phyloP scores from a whole-genome alignment of 192 early-diverging fungal genomes.

The Entomortierella chlamydospora region DNA sequence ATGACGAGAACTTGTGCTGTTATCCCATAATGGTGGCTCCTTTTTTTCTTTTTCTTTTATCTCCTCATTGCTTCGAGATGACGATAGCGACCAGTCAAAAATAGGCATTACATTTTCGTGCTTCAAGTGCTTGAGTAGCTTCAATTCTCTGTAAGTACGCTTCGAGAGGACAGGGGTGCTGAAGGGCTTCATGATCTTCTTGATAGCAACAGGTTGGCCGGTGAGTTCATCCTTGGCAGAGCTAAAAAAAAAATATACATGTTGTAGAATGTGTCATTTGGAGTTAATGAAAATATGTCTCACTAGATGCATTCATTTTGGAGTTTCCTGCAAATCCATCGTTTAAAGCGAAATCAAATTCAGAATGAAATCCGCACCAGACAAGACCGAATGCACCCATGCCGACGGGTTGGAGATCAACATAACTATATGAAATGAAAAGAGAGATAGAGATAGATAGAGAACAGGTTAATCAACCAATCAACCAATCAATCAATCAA shows the following conservation, averaged over 20 bases:
- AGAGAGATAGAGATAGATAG: not conserved
- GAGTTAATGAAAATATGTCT: too few species aligned
- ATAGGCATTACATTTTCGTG: conserved; percentile 98
- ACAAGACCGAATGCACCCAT: conserved; percentile 99
- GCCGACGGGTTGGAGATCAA: conserved; percentile 92
- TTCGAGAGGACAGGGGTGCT: conserved; percentile 92
- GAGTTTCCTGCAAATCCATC: not conserved
- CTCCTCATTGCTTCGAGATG: too few species aligned
- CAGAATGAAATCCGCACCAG: conserved; percentile 67
- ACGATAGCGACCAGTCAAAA: too few species aligned
- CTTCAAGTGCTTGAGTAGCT: conserved; percentile 90
- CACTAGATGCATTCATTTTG: too few species aligned
- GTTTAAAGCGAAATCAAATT: not conserved
- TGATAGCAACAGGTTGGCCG: conserved; percentile 88
- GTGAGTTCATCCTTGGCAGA: conserved; percentile 92
- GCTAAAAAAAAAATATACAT: too few species aligned
- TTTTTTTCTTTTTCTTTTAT: too few species aligned
- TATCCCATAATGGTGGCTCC: too few species aligned
- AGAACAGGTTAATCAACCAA: too few species aligned
- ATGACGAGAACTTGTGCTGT: too few species aligned
- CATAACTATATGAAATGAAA: conserved; percentile 70
- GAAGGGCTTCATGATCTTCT: conserved; percentile 98
- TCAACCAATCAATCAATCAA: too few species aligned
- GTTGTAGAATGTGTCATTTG: too few species aligned
- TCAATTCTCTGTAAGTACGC: conserved; percentile 95